Percentiles rank a stretch among this genome's conserved stretches.
These are phyloP conservation scores for Heritiera littoralis DNA, from an alignment of 345 rosid genomes.

Conservation along the genomic window DNA sequence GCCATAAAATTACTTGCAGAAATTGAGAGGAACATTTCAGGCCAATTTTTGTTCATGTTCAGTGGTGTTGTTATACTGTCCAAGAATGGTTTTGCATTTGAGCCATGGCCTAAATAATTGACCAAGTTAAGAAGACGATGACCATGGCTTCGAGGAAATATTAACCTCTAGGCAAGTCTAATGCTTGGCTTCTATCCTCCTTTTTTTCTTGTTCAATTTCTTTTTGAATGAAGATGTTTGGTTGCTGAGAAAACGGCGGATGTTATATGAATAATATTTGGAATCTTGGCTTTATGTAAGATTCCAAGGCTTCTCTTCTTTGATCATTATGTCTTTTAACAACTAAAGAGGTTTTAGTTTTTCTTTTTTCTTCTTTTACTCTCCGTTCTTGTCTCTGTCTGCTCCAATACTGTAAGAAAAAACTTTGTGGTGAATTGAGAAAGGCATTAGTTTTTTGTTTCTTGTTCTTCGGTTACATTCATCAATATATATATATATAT, in stretches of 20 bases:
- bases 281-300: slow-evolving; percentile 3
- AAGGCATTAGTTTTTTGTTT: not conserved
- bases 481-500: not conserved
- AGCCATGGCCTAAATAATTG: slow-evolving; percentile 28
- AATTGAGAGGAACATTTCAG: slow-evolving; percentile 20
- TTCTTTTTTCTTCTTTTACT: not conserved
- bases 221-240: slow-evolving; percentile 33
- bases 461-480: slow-evolving; percentile 16
- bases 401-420: slow-evolving; percentile 9
- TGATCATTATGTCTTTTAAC: slow-evolving; percentile 4
- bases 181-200: slow-evolving; percentile 52
- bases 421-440: slow-evolving; percentile 8
- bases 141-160: slow-evolving; percentile 25
- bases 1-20: not conserved
- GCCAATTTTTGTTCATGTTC: not conserved
- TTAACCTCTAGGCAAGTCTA: slow-evolving; percentile 66
- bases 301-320: slow-evolving; percentile 22
- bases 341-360: slow-evolving; percentile 16
- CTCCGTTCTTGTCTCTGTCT: not conserved
- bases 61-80: not conserved
- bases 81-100: not conserved
- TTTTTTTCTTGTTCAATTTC: not conserved
- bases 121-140: not conserved
- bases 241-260: slow-evolving; percentile 39
- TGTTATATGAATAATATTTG: slow-evolving; percentile 20